phyloP scores from a whole-genome alignment of 2,329 filamentous ascomycete genomes.

The Penicillium brevicompactum region DNA sequence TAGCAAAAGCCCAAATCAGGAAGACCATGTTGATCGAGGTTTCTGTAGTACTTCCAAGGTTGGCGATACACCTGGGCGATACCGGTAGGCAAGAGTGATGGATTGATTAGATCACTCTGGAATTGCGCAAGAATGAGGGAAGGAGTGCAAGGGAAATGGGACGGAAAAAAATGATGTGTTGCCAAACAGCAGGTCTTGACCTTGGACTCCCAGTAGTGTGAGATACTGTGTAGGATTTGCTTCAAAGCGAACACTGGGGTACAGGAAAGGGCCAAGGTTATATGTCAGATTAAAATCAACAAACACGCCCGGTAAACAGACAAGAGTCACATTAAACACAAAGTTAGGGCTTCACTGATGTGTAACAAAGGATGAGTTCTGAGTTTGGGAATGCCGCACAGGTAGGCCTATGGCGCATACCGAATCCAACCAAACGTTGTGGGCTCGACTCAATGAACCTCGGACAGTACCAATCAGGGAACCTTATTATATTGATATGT shows the following conservation, averaged over 20 bases:
- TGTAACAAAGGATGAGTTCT: slow-evolving; percentile 5
- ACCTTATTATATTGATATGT: background rate
- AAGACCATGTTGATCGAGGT: slow-evolving; percentile 5
- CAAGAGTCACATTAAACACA: background rate
- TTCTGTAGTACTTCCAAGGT: background rate
- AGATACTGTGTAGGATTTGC: background rate
- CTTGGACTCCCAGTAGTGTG: background rate
- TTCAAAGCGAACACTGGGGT: background rate
- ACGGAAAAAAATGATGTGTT: background rate
- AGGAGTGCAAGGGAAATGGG: background rate
- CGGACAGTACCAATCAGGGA: background rate
- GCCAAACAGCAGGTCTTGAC: background rate
- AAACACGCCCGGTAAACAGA: background rate
- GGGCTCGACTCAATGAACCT: background rate
- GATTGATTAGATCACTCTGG: background rate
- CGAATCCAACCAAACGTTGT: background rate
- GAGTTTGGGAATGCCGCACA: slow-evolving; percentile 4
- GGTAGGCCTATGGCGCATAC: background rate
- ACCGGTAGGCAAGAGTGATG: background rate
- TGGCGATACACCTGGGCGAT: background rate
- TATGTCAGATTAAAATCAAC: background rate
- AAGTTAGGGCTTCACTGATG: background rate
- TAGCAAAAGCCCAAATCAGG: background rate
- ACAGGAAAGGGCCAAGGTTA: background rate
- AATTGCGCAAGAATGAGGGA: background rate